A percentile compares a stretch with the other conserved stretches of the same genome.
Conservation (phyloP, 176 grass and related monocot genomes). For the Carex kokanica region DNA sequence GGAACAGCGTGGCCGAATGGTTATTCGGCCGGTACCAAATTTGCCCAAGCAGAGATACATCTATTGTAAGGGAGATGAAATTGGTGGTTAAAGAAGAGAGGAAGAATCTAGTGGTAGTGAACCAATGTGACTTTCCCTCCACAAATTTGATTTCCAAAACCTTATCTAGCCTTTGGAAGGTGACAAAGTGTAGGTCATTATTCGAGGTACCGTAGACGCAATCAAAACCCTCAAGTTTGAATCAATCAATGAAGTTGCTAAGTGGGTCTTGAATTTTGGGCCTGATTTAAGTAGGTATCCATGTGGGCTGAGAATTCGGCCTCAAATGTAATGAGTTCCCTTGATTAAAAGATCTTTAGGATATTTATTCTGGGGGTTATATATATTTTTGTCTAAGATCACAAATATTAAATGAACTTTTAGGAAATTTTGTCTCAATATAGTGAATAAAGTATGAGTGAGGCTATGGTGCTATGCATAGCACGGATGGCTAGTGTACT, state of each 20-base stretch:
- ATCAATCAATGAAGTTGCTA: not conserved
- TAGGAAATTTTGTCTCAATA: not conserved
- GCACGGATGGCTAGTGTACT: too few species aligned
- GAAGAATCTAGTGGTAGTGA: conserved; percentile 18
- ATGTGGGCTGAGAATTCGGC: not conserved
- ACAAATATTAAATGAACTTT: not conserved
- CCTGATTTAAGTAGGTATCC: not conserved
- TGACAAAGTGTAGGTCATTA: not conserved
- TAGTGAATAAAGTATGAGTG: too few species aligned
- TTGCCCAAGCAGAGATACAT: conserved; percentile 42
- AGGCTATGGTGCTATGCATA: too few species aligned
- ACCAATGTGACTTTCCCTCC: conserved; percentile 17
- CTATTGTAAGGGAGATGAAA: not conserved
- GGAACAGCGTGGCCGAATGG: conserved; percentile 65
- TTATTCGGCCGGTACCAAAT: conserved; percentile 35
- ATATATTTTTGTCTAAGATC: not conserved
- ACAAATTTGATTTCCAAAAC: conserved; percentile 6
- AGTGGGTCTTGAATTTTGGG: not conserved
- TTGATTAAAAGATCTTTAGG: not conserved
- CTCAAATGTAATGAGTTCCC: not conserved
- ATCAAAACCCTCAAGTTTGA: not conserved
- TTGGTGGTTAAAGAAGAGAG: not conserved
- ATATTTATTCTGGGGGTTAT: not conserved
- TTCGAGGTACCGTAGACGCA: not conserved
- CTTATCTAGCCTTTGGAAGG: not conserved